These are phyloP conservation scores for Suillus brevipes DNA, from an alignment of 768 basidiomycete genomes.

Conservation along the genomic window DNA sequence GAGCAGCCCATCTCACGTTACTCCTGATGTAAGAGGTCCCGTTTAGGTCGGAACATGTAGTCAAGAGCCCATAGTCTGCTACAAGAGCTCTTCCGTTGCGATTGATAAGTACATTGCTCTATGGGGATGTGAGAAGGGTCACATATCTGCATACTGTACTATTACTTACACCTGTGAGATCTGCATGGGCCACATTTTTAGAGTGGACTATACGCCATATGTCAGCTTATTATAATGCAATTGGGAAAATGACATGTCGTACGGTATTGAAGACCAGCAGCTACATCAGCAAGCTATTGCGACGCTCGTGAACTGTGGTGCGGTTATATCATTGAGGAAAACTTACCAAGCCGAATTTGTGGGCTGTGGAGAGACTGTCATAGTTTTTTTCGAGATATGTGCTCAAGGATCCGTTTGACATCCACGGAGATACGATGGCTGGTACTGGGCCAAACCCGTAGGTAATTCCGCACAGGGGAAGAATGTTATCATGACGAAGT, in stretches of 20 bases:
- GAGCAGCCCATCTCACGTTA: constrained; percentile 32
- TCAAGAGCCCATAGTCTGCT: background rate
- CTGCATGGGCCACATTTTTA: background rate
- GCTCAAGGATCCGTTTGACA: constrained; percentile 16
- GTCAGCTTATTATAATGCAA: background rate
- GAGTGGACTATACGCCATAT: background rate
- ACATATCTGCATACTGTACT: background rate
- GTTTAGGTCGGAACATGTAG: background rate
- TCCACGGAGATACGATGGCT: constrained; percentile 24
- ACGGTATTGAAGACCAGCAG: constrained; percentile 12
- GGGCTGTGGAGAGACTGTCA: background rate
- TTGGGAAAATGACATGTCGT: background rate
- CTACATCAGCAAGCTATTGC: constrained; percentile 10
- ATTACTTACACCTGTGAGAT: constrained; percentile 2
- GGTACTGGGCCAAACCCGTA: constrained; percentile 23
- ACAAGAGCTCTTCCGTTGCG: background rate
- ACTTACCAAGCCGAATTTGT: constrained; percentile 5
- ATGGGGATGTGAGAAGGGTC: background rate
- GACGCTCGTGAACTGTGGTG: background rate
- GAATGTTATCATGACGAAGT: constrained; percentile 40
- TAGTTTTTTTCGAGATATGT: constrained; percentile 16
- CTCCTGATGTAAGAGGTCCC: constrained; percentile 18
- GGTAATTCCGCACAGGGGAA: constrained; percentile 37
- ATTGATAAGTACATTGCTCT: constrained; percentile 1
- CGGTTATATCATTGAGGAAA: background rate